Base-by-base conservation (phyloP, 176 grass and related monocot genomes). In the Bolboschoenus planiculmis region DNA sequence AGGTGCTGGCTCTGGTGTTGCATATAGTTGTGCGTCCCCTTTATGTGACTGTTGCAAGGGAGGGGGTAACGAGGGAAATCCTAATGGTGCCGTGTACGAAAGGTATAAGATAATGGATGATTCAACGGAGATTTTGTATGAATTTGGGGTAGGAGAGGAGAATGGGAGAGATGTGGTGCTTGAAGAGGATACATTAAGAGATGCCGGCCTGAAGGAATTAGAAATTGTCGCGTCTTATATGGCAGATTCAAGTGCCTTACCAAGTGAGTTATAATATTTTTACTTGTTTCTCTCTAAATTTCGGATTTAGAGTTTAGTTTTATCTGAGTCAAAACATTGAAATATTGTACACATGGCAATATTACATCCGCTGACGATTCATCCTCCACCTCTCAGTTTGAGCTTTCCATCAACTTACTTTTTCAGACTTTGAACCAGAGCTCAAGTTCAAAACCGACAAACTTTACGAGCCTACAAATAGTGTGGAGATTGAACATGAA, bases 101-200 rank as follows among this genome's bases (percentile, higher is more conserved):
- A 91, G 91, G 66, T 99, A 99, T 81, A 88, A 92, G 77, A 92
- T 99, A 88, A 90, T 92, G 77, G 91, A 93, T 90, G 97, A 99
- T 54, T 88, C 92, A 48, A 93, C 93, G 0, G 97, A 99, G 80
- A 86, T 87, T 82, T 81, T 93, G n/a, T 91, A 90, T 87, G 91
- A 99, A 57, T 93, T 70, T 79, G 71, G 71, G 85, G 80, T 88
- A 29, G 86, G 56, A 35, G 81, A 90, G 81, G 83, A 85, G 62
- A 84, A 86, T 30, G 61, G 24, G 23, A 78, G 29, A 78, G 89
- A 78, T 82, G 43, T 67, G 68, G 23, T 88, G 58, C 74, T 89
- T 21, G 89, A 90, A 66, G 67, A 44, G 0, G 83, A 87, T 86
- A 73, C 85, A 21, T 56, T 62, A 1, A 91, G 31, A 78, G 65